Percentiles rank a stretch among this genome's conserved stretches.
phyloP scores from a whole-genome alignment of 805 yeast species.

The Zygosaccharomyces rouxii region DNA sequence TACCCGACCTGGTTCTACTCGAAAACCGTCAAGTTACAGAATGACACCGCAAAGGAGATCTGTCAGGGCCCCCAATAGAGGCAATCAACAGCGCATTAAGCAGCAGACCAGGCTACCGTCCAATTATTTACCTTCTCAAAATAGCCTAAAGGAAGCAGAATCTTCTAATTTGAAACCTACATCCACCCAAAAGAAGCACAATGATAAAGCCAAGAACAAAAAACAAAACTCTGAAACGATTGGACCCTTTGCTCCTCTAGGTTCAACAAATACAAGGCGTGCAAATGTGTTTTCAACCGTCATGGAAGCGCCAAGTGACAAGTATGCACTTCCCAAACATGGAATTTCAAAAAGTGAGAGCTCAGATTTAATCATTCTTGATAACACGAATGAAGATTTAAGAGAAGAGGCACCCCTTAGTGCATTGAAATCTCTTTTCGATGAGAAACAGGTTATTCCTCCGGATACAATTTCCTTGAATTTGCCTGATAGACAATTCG shows the following conservation, averaged over 20 bases:
- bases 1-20: neutral
- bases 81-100: neutral
- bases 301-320: conserved; percentile 25
- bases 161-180: neutral
- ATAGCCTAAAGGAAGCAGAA: neutral
- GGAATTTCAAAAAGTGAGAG: neutral
- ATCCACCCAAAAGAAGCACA: neutral
- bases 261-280: conserved; percentile 10
- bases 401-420: neutral
- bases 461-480: conserved; percentile 20
- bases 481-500: conserved; percentile 14
- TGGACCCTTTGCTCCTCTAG: neutral
- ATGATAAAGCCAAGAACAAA: neutral
- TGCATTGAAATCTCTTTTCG: conserved; percentile 16
- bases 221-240: neutral
- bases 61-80: neutral
- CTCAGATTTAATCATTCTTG: neutral
- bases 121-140: neutral
- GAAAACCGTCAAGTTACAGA: neutral
- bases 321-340: conserved; percentile 13
- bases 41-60: neutral
- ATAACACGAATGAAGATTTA: neutral
- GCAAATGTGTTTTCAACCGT: conserved; percentile 26
- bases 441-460: conserved; percentile 11
- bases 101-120: neutral